Conservation (phyloP, 805 yeast genomes). For the Metschnikowia lunata region DNA sequence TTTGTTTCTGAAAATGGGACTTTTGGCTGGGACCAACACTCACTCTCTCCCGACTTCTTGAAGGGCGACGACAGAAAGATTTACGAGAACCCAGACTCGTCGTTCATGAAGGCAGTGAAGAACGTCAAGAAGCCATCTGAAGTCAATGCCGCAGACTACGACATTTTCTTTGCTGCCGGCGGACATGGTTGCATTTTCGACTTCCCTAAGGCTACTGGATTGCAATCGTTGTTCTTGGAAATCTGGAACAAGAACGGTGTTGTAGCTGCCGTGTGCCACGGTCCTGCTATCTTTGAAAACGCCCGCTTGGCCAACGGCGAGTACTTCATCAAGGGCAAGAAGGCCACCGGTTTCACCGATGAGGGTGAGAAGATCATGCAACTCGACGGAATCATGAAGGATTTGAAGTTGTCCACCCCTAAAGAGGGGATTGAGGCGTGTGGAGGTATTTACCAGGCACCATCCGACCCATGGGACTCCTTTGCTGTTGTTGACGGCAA, state of each 20-base stretch:
- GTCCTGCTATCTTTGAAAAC: conserved; percentile 55
- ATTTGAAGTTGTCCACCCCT: conserved; percentile 30
- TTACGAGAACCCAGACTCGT: conserved; percentile 35
- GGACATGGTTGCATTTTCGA: conserved; percentile 64
- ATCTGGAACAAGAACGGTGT: conserved; percentile 52
- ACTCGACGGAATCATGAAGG: conserved; percentile 19
- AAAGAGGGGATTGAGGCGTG: conserved; percentile 29
- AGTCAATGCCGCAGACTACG: conserved; percentile 45
- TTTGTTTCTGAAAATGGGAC: conserved; percentile 58
- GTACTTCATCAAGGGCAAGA: conserved; percentile 47
- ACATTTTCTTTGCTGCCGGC: conserved; percentile 57
- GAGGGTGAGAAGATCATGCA: conserved; percentile 43
- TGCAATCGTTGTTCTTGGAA: conserved; percentile 43
- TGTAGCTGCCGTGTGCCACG: conserved; percentile 65
- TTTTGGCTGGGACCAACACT: conserved; percentile 56
- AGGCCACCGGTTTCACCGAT: conserved; percentile 58
- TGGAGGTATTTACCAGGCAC: conserved; percentile 44
- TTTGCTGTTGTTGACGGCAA: conserved; percentile 52
- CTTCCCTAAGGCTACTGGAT: conserved; percentile 46
- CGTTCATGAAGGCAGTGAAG: conserved; percentile 35
- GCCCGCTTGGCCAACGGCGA: conserved; percentile 38
- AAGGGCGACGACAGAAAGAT: conserved; percentile 41
- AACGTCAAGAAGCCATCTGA: conserved; percentile 46
- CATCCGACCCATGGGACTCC: conserved; percentile 49
- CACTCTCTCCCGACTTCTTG: conserved; percentile 38